Evolutionary conservation across 1,284 basidiomycete species (phyloP), one percentile per base, ranked within the genome.

Genomic region (Austropuccinia psidii): DNA sequence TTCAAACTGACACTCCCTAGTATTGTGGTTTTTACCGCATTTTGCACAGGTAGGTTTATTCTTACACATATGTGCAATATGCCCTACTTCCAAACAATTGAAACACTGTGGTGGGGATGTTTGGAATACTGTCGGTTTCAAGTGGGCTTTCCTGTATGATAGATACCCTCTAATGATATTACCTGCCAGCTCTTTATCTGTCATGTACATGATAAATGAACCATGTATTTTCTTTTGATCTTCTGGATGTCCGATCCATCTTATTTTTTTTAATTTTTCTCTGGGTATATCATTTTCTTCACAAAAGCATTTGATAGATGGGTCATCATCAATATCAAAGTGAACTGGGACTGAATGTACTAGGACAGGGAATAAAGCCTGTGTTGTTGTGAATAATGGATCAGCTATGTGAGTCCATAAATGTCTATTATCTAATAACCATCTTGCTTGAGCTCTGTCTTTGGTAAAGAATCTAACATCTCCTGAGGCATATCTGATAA

Each of bases 261-360:
- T 3, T 39, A 60, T 60, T n/a, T 60, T 60, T 24, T 60, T 29
- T n/a, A 60, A 24, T 41, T 60, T 39, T 60, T 60, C 37, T 19
- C 21, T 7, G 6, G 31, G 24, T 35, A 60, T 60, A 24, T 60
- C 57, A 24, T 60, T 60, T 41, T 60, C 9, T 11, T 60, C 29
- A 31, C 33, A 60, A 2, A 60, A n/a, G 27, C 27, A 24, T 31
- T 9, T 19, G 21, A 60, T 35, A 11, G 39, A 24, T 13, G 27
- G 31, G 2, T 13, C 4, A 35, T 60, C 37, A 2, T 60, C 24
- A 5, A 60, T 35, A 2, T 37, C 37, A 24, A 60, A 60, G 37
- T 24, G 27, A 24, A 39, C 31, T 37, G 57, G 57, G 19, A 29
- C 27, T 6, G 41, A 62, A 29, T 62, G 60, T 2, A 62, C 9